Conservation (phyloP, 768 basidiomycete genomes). For the Termitomyces bulborhizus region DNA sequence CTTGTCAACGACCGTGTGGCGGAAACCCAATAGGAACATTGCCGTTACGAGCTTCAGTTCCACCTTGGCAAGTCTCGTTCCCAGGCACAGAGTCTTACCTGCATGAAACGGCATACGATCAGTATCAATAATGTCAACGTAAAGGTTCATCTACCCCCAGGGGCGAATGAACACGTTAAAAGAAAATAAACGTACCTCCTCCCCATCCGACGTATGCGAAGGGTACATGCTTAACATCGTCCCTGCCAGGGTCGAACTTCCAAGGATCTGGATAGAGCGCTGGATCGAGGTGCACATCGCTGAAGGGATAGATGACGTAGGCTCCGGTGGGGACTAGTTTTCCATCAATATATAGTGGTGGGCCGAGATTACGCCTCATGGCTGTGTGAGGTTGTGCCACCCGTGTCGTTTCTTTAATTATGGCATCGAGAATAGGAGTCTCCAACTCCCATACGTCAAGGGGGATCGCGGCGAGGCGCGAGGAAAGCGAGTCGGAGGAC, state of each 20-base stretch:
- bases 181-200: slow-evolving; percentile 47
- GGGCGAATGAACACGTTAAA: slow-evolving; percentile 6
- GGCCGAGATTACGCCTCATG: slow-evolving; percentile 75
- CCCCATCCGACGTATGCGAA: slow-evolving; percentile 76
- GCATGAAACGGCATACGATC: slow-evolving; percentile 8
- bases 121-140: slow-evolving; percentile 6
- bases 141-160: slow-evolving; percentile 2
- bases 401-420: slow-evolving; percentile 73
- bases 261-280: slow-evolving; percentile 71
- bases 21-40: slow-evolving; percentile 61
- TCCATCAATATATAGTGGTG: slow-evolving; percentile 61
- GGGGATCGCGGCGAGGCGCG: slow-evolving; percentile 52
- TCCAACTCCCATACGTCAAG: slow-evolving; percentile 65
- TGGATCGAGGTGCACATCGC: slow-evolving; percentile 70
- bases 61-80: slow-evolving; percentile 67
- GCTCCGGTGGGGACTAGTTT: slow-evolving; percentile 68
- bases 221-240: slow-evolving; percentile 35
- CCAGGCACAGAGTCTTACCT: slow-evolving; percentile 70
- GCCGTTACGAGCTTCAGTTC: slow-evolving; percentile 68
- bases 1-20: slow-evolving; percentile 50
- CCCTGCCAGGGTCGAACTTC: slow-evolving; percentile 65
- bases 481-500: slow-evolving; percentile 28
- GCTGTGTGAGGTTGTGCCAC: slow-evolving; percentile 76
- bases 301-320: slow-evolving; percentile 76
- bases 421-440: slow-evolving; percentile 64